Conservation (phyloP, 78 protist species). For the Dictyostelium citrinum region DNA sequence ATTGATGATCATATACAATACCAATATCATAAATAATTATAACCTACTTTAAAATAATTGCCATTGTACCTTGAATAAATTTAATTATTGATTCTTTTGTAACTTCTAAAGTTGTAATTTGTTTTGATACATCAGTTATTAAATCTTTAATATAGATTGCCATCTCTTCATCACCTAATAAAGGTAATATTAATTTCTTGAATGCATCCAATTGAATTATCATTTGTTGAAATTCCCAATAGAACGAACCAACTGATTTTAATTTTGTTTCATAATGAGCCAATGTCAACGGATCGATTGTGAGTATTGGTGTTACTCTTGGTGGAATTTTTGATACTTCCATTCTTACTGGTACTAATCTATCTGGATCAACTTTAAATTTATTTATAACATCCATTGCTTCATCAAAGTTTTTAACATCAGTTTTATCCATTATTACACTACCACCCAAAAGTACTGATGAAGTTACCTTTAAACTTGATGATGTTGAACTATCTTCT, state of each 20-base stretch:
- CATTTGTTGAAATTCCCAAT: constrained; percentile 20
- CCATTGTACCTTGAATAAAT: neutral
- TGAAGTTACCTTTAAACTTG: neutral
- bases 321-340: neutral
- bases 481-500: neutral
- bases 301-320: neutral
- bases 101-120: neutral
- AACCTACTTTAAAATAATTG: neutral
- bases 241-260: neutral
- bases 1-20: too few relatives aligned
- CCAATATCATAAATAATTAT: too few relatives aligned
- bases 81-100: neutral
- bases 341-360: neutral
- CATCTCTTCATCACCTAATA: neutral
- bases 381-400: neutral
- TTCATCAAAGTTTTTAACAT: neutral
- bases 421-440: neutral
- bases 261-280: neutral
- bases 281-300: neutral
- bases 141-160: neutral
- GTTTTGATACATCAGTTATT: neutral
- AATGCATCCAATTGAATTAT: neutral
- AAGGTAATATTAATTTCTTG: neutral
- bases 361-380: neutral
- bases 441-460: neutral